Evolutionary conservation across 2,329 filamentous ascomycete genomes (phyloP).

Genomic region (Ilyonectria destructans): DNA sequence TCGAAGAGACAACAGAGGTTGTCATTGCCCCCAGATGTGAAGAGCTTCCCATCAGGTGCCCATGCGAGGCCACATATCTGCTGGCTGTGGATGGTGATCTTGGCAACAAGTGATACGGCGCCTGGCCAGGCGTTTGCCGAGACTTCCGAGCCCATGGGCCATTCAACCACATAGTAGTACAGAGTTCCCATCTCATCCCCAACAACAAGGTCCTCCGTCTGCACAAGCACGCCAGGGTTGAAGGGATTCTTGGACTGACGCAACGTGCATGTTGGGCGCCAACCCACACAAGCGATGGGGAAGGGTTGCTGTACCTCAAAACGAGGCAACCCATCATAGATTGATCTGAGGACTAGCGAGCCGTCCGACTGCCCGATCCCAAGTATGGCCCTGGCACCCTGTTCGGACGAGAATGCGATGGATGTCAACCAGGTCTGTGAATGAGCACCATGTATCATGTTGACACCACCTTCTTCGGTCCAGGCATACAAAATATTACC

Average conservation of each 20-base stretch:
- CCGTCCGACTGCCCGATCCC: constrained; percentile 88
- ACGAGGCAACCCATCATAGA: constrained; percentile 78
- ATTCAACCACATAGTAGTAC: constrained; percentile 93
- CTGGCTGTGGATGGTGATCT: constrained; percentile 85
- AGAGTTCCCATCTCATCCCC: constrained; percentile 88
- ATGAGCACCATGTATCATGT: constrained; percentile 58
- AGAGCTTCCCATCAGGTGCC: constrained; percentile 82
- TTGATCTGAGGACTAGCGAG: constrained; percentile 83
- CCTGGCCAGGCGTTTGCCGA: constrained; percentile 81
- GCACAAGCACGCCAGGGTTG: constrained; percentile 66
- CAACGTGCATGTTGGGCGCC: constrained; percentile 76
- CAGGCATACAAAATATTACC: constrained; percentile 87
- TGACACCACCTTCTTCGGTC: constrained; percentile 83
- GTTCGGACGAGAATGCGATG: constrained; percentile 88
- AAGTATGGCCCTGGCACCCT: constrained; percentile 84
- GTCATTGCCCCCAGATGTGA: constrained; percentile 94
- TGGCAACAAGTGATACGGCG: constrained; percentile 82
- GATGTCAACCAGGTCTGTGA: constrained; percentile 78
- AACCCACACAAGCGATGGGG: constrained; percentile 85
- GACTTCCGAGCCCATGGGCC: constrained; percentile 79
- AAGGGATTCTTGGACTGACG: constrained; percentile 68
- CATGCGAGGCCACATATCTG: constrained; percentile 96
- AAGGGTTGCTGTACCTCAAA: constrained; percentile 83
- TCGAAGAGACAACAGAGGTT: constrained; percentile 90
- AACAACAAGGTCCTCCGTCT: constrained; percentile 88